Evolutionary conservation across 495 filamentous ascomycete genomes (phyloP).

Genomic region (Hypoxylon lienhwacheense): DNA sequence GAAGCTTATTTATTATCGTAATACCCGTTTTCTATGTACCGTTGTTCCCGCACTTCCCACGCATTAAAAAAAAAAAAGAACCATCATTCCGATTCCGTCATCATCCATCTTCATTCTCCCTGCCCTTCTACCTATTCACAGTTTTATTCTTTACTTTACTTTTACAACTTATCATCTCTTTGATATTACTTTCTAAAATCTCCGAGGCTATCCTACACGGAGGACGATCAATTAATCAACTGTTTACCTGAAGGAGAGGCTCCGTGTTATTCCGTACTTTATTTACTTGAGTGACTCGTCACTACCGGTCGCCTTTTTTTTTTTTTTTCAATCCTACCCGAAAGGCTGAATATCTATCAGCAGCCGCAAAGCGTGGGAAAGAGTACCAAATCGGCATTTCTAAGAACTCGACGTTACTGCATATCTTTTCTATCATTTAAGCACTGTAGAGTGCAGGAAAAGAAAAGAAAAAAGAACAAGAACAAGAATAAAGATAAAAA

Average conservation of each 20-base stretch:
- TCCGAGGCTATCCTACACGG: conserved; percentile 1
- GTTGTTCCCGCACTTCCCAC: conserved; percentile 27
- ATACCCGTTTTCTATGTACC: conserved; percentile 26
- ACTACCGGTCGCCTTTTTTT: conserved; percentile 29
- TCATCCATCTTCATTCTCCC: conserved; percentile 25
- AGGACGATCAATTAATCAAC: conserved; percentile 22
- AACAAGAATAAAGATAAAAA: conserved; percentile 1
- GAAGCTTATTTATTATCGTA: conserved; percentile 34
- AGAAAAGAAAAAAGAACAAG: conserved; percentile 16
- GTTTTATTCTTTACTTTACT: too few relatives aligned
- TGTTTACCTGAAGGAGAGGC: conserved; percentile 13
- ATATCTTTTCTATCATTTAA: conserved; percentile 24
- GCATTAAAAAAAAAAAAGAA: conserved; percentile 31
- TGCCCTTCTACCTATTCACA: conserved; percentile 11
- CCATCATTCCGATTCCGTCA: conserved; percentile 31
- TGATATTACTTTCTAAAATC: background rate
- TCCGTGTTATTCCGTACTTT: conserved; percentile 17
- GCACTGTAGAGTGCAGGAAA: conserved; percentile 13
- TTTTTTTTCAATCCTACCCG: conserved; percentile 28
- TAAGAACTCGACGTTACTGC: conserved; percentile 21
- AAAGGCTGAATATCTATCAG: conserved; percentile 37
- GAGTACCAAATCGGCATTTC: conserved; percentile 29
- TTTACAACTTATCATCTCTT: conserved; percentile 9
- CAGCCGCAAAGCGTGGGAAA: conserved; percentile 32
- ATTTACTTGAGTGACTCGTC: conserved; percentile 29